These are phyloP conservation scores for Aphanomyces invadans DNA, from an alignment of 352 stramenopile genomes.

Conservation along the genomic window DNA sequence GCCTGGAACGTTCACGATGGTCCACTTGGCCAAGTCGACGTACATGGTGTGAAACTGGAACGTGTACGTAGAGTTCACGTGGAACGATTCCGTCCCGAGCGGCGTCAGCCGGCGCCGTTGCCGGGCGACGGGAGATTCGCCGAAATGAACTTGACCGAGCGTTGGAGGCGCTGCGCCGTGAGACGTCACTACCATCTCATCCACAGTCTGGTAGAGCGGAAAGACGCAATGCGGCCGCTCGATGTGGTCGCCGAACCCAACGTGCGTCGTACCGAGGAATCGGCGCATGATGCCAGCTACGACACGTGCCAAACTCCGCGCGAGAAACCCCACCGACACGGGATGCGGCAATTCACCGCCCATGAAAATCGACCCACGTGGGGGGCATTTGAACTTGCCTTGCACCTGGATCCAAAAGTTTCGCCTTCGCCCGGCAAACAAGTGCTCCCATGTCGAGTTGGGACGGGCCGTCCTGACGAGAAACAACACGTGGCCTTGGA, in stretches of 20 bases:
- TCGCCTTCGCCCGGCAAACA: slow-evolving; percentile 57
- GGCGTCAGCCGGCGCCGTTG: slow-evolving; percentile 38
- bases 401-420: slow-evolving; percentile 87
- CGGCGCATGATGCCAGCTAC: slow-evolving; percentile 71
- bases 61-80: slow-evolving; percentile 67
- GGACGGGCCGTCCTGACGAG: slow-evolving; percentile 64
- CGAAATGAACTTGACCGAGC: slow-evolving; percentile 52
- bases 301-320: slow-evolving; percentile 60
- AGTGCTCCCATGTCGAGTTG: slow-evolving; percentile 38
- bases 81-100: slow-evolving; percentile 41
- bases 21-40: slow-evolving; percentile 69
- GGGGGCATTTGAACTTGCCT: slow-evolving; percentile 62
- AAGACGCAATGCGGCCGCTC: slow-evolving; percentile 62
- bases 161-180: slow-evolving; percentile 41
- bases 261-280: slow-evolving; percentile 53
- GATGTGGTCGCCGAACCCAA: slow-evolving; percentile 52
- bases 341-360: slow-evolving; percentile 57
- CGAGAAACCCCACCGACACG: slow-evolving; percentile 66
- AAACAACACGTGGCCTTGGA: slow-evolving; percentile 68
- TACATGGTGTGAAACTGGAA: slow-evolving; percentile 89
- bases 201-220: slow-evolving; percentile 68
- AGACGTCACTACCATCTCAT: slow-evolving; percentile 69
- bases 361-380: slow-evolving; percentile 50
- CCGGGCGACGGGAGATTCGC: slow-evolving; percentile 45
- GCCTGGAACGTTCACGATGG: slow-evolving; percentile 68